Base-by-base conservation (phyloP, 805 yeast genomes). In the Wickerhamiella bombiphila region DNA sequence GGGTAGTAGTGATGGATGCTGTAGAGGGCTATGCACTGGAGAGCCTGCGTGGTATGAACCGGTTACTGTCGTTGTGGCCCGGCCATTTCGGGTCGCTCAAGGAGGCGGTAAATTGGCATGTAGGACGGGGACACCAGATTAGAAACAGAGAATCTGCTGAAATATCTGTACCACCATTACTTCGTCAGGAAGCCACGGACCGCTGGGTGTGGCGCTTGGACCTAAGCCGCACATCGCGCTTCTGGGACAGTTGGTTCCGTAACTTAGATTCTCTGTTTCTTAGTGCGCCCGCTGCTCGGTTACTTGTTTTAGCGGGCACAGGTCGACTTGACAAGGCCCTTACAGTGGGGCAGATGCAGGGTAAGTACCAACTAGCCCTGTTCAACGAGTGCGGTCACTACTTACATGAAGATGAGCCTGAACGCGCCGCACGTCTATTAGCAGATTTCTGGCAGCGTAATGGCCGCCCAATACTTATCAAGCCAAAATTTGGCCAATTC, bases 271-370 rank as follows among this genome's bases (percentile, higher is more conserved):
- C 56, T 4, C 51, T 52, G 19, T 74, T 74, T 51, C 63, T 75
- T 4, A 34, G 52, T 5, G 59, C 68, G 1, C 65, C 69, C 0
- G 61, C 75, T 1, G 74, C 86, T 0, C 80, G 83, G 50, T 49
- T 91, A 37, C 65, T 91, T 29, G 66, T 91, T 1, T 59, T 93
- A 13, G 93, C 97, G 0, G 94, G 94, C 3, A 79, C 86, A 37
- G 96, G 91, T 47, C 74, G 80, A 16, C 64, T 93, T 22, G 98
- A 91, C 58, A 83, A 78, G 45, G 70, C 70, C 28, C 63, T 91
- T 34, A 83, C 86, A 57, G 75, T 91, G 36, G 99, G 96, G 1
- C 98, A 93, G 58, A 91, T 91, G 98, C 97, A 86, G 59, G 99
- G 99, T 1, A 63, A 63, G 54, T 91, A 79, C 56, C 99, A 93